Conservation (phyloP, 257 asterid genomes). For the Solanum phureja region DNA sequence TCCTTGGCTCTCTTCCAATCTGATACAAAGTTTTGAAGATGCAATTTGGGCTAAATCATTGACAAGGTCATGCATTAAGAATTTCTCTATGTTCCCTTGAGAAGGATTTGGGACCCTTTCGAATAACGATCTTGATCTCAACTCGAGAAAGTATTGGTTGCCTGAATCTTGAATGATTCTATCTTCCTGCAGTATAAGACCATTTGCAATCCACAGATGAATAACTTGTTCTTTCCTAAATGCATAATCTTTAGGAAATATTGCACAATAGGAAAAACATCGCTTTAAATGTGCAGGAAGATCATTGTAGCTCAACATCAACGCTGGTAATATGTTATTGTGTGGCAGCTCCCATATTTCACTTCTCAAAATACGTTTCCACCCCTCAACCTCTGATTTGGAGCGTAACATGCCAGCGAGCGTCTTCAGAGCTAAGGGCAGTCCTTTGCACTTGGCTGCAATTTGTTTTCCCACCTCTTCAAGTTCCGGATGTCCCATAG, state of each 20-base stretch:
- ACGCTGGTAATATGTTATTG: background rate
- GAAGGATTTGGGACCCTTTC: background rate
- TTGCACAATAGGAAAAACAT: conserved; percentile 6
- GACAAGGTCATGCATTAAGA: conserved; percentile 7
- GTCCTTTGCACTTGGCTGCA: background rate
- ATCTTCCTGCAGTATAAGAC: background rate
- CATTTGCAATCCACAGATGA: conserved; percentile 4
- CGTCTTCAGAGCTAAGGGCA: background rate
- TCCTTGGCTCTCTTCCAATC: background rate
- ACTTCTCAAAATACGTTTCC: background rate
- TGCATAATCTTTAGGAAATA: conserved; percentile 2
- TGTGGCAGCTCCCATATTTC: background rate
- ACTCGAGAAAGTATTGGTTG: background rate
- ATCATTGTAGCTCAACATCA: conserved; percentile 4
- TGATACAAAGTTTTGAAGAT: background rate
- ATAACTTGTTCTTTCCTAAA: background rate
- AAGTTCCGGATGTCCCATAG: background rate
- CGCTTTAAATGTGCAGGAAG: background rate
- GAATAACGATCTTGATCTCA: background rate
- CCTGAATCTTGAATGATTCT: background rate
- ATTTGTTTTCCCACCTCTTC: background rate
- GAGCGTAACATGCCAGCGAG: background rate
- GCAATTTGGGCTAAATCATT: conserved; percentile 3
- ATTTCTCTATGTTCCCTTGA: background rate
- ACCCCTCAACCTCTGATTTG: background rate